phyloP scores from a whole-genome alignment of 2,329 filamentous ascomycete genomes.

The Aspergillus terreus region DNA sequence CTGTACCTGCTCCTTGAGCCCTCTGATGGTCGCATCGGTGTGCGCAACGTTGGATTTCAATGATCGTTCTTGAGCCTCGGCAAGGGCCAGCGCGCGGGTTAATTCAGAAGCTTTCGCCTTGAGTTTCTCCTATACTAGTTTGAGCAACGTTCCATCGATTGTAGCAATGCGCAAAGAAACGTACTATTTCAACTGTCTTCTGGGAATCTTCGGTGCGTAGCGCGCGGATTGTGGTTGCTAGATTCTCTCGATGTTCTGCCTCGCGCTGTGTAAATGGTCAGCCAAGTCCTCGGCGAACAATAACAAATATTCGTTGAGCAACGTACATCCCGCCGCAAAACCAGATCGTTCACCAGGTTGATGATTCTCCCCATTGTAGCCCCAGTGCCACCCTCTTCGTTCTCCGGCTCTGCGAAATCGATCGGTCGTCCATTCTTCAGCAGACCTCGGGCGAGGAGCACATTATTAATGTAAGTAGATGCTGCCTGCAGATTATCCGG shows the following conservation, averaged over 20 bases:
- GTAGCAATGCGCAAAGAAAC: slow-evolving; percentile 19
- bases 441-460: slow-evolving; percentile 61
- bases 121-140: slow-evolving; percentile 45
- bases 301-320: slow-evolving; percentile 1
- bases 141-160: slow-evolving; percentile 7
- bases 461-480: slow-evolving; percentile 62
- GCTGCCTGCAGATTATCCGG: slow-evolving; percentile 55
- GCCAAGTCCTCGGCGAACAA: background rate
- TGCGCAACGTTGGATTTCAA: slow-evolving; percentile 66
- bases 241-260: slow-evolving; percentile 78
- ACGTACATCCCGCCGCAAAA: slow-evolving; percentile 81
- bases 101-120: slow-evolving; percentile 55
- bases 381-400: slow-evolving; percentile 56
- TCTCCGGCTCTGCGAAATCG: slow-evolving; percentile 73
- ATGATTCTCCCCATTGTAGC: slow-evolving; percentile 82
- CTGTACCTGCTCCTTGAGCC: slow-evolving; percentile 78
- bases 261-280: slow-evolving; percentile 61
- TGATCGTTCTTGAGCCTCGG: slow-evolving; percentile 68
- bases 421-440: slow-evolving; percentile 58
- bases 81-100: slow-evolving; percentile 52
- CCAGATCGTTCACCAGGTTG: slow-evolving; percentile 88
- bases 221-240: slow-evolving; percentile 72
- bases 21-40: slow-evolving; percentile 69
- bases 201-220: slow-evolving; percentile 72
- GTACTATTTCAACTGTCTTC: slow-evolving; percentile 65